phyloP scores from a whole-genome alignment of 192 early-diverging fungal genomes.

The Chytriomyces confervae region DNA sequence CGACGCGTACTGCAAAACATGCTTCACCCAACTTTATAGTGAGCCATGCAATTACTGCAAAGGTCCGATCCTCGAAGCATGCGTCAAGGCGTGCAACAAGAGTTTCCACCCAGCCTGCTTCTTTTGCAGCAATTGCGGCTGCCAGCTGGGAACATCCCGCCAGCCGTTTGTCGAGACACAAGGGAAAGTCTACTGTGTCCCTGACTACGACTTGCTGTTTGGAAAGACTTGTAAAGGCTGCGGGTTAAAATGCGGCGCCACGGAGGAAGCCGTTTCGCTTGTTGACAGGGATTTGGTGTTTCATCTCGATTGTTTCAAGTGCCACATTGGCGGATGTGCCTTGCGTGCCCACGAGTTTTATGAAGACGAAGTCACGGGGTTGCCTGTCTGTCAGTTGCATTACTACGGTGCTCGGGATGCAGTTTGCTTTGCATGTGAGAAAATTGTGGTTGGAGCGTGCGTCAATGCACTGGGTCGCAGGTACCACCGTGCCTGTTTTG shows the following conservation, averaged over 20 bases:
- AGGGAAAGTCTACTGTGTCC: conserved; percentile 48
- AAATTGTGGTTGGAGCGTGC: conserved; percentile 37
- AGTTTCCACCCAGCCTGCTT: conserved; percentile 50
- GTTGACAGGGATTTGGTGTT: conserved; percentile 23
- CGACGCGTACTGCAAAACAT: conserved; percentile 39
- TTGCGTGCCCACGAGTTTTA: conserved; percentile 23
- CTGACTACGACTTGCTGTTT: conserved; percentile 46
- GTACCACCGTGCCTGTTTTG: conserved; percentile 46
- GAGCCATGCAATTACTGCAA: conserved; percentile 38
- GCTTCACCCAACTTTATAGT: conserved; percentile 33
- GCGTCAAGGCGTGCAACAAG: conserved; percentile 38
- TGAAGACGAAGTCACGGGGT: conserved; percentile 26
- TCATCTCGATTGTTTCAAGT: conserved; percentile 44
- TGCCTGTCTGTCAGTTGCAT: conserved; percentile 46
- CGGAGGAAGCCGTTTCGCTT: conserved; percentile 16
- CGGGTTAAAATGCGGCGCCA: conserved; percentile 2
- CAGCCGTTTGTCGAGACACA: conserved; percentile 43
- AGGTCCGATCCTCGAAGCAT: conserved; percentile 40
- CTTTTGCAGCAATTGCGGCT: conserved; percentile 50
- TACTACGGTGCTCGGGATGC: conserved; percentile 33
- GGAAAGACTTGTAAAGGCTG: conserved; percentile 36
- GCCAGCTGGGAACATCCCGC: not conserved
- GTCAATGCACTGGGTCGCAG: conserved; percentile 43
- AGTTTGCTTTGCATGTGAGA: conserved; percentile 43
- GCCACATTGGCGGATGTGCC: conserved; percentile 27